These are phyloP conservation scores for Toxoplasma gondii DNA, from an alignment of 169 alveolate genomes.

Conservation along the genomic window DNA sequence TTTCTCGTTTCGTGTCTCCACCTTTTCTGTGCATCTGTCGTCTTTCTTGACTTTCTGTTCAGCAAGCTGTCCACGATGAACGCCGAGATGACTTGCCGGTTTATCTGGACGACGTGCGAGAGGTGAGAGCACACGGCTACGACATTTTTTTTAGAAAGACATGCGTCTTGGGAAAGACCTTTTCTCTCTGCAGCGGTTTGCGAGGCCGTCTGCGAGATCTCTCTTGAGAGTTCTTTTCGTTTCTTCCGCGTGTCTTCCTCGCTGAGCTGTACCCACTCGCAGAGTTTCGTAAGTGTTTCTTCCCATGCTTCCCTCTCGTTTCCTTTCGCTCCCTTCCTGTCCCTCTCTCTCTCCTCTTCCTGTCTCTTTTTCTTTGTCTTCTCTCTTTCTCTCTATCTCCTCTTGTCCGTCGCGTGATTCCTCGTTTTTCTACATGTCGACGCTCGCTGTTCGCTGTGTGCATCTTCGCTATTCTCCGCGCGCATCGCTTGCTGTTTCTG, in stretches of 20 bases:
- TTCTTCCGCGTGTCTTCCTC: too few species aligned
- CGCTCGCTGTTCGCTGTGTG: background rate
- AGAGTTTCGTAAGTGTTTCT: too few species aligned
- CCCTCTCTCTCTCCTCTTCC: too few species aligned
- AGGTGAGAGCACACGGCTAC: background rate
- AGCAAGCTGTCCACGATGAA: conserved; percentile 52
- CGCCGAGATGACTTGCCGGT: conserved; percentile 51
- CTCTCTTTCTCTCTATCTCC: background rate
- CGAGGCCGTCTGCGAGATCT: too few species aligned
- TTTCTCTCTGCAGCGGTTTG: background rate
- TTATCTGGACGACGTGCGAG: conserved; percentile 35
- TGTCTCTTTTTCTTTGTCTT: background rate
- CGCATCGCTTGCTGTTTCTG: background rate
- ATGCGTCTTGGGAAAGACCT: background rate
- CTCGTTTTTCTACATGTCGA: background rate
- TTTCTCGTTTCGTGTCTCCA: background rate
- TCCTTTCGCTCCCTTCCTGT: too few species aligned
- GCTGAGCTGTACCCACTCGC: too few species aligned
- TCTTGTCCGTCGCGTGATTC: background rate
- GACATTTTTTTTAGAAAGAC: background rate
- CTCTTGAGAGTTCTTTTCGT: too few species aligned
- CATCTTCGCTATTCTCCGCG: too few species aligned
- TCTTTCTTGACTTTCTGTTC: background rate
- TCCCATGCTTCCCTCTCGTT: too few species aligned
- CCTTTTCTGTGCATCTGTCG: background rate